Conservation (phyloP, 495 filamentous ascomycete genomes). For the Podospora comata region DNA sequence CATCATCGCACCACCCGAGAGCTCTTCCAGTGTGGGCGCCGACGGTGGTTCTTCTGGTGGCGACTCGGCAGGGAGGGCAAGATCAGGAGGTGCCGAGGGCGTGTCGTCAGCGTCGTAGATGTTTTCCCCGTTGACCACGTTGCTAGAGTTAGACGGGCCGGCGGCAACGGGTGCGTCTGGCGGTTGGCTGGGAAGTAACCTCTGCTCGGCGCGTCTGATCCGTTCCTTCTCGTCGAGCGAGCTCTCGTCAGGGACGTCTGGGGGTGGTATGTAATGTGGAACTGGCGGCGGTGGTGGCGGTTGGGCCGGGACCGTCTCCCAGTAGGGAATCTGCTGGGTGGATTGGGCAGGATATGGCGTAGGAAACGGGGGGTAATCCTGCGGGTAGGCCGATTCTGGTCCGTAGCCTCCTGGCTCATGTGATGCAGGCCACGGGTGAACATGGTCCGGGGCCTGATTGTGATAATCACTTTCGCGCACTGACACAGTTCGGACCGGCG, state of each 20-base stretch:
- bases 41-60: slow-evolving; percentile 33
- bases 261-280: slow-evolving; percentile 49
- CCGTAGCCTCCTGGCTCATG: slow-evolving; percentile 20
- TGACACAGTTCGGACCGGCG: slow-evolving; percentile 26
- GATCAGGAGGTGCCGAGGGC: neutral
- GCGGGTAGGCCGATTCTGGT: slow-evolving; percentile 20
- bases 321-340: slow-evolving; percentile 25
- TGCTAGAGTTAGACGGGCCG: slow-evolving; percentile 46
- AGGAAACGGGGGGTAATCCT: slow-evolving; percentile 28
- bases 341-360: slow-evolving; percentile 13
- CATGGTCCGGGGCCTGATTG: slow-evolving; percentile 17
- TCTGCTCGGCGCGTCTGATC: slow-evolving; percentile 62
- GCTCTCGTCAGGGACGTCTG: slow-evolving; percentile 51
- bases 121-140: slow-evolving; percentile 33
- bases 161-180: slow-evolving; percentile 45
- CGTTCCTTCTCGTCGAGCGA: slow-evolving; percentile 66
- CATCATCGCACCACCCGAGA: slow-evolving; percentile 36
- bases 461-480: slow-evolving; percentile 15
- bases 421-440: slow-evolving; percentile 16
- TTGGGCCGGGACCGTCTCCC: slow-evolving; percentile 17
- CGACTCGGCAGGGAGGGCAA: neutral
- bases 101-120: slow-evolving; percentile 38
- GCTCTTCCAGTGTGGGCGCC: slow-evolving; percentile 46
- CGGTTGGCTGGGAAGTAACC: slow-evolving; percentile 68
- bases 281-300: slow-evolving; percentile 27